Conservation (phyloP, 345 rosid genomes). For the Crucihimalaya himalaica region DNA sequence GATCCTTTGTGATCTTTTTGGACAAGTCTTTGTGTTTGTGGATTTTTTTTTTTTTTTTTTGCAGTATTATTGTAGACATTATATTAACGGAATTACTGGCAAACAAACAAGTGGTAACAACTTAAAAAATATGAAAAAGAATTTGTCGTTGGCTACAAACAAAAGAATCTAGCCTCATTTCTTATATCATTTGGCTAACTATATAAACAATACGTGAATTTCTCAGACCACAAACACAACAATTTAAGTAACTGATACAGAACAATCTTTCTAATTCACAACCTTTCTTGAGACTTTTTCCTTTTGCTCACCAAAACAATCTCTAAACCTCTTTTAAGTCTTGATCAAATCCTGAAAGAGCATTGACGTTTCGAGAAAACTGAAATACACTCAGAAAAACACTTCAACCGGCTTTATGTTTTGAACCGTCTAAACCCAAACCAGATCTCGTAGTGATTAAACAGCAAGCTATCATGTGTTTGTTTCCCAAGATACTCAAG, state of each 20-base stretch:
- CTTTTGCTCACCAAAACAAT: conserved; percentile 11
- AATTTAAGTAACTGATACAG: conserved; percentile 13
- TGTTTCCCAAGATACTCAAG: conserved; percentile 75
- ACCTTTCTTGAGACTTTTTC: not conserved
- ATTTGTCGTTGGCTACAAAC: conserved; percentile 24
- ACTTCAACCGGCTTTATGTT: conserved; percentile 40
- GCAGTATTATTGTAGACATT: not conserved
- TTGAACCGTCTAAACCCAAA: conserved; percentile 70
- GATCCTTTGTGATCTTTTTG: not conserved
- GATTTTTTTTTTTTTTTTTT: not conserved
- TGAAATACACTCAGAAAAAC: not conserved
- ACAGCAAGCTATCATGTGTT: conserved; percentile 86
- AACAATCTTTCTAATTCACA: conserved; percentile 22
- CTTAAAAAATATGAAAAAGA: not conserved
- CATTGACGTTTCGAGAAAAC: conserved; percentile 8
- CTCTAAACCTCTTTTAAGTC: not conserved
- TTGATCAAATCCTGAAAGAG: conserved; percentile 9
- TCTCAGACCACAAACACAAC: conserved; percentile 13
- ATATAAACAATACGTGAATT: conserved; percentile 22
- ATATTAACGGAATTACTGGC: not conserved
- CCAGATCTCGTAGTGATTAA: conserved; percentile 97
- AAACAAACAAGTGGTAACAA: conserved; percentile 13
- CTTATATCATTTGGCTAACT: not conserved
- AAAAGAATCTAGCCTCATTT: conserved; percentile 15
- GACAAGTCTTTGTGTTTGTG: not conserved